phyloP scores from a whole-genome alignment of 495 filamentous ascomycete genomes.

The Rostrohypoxylon terebratum region DNA sequence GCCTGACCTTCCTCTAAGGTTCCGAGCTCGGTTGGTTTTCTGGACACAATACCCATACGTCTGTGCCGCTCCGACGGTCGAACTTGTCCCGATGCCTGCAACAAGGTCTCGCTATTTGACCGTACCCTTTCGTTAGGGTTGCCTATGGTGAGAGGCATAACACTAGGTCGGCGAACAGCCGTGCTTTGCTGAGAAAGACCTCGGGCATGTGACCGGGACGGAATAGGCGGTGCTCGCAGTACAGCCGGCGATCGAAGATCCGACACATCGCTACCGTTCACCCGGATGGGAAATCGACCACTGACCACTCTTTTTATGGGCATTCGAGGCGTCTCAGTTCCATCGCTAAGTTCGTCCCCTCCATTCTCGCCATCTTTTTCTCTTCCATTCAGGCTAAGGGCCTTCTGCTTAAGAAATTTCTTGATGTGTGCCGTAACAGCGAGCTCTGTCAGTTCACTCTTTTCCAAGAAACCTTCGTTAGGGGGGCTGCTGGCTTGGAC shows the following conservation, averaged over 20 bases:
- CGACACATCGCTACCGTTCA: conserved; percentile 69
- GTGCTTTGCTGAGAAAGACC: conserved; percentile 79
- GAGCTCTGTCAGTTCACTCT: conserved; percentile 69
- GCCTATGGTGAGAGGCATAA: conserved; percentile 73
- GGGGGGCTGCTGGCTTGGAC: conserved; percentile 58
- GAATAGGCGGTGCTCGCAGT: conserved; percentile 76
- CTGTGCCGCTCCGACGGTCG: conserved; percentile 64
- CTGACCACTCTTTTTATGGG: conserved; percentile 79
- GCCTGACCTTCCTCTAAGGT: conserved; percentile 78
- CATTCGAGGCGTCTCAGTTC: conserved; percentile 74
- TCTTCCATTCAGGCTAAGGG: conserved; percentile 59
- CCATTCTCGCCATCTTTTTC: conserved; percentile 70
- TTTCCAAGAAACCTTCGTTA: conserved; percentile 58
- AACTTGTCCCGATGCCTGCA: conserved; percentile 63
- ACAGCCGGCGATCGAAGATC: conserved; percentile 73
- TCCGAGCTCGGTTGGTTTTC: conserved; percentile 77
- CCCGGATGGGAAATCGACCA: conserved; percentile 86
- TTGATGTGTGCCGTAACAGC: conserved; percentile 79
- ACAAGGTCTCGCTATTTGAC: conserved; percentile 89
- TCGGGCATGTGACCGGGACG: conserved; percentile 80
- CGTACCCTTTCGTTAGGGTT: conserved; percentile 84
- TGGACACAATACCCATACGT: conserved; percentile 88
- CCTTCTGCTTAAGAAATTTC: conserved; percentile 74
- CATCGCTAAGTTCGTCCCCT: conserved; percentile 73
- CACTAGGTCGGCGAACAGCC: conserved; percentile 71